phyloP scores from a whole-genome alignment of 441 rosid species.

The Dalechampia spathulata region DNA sequence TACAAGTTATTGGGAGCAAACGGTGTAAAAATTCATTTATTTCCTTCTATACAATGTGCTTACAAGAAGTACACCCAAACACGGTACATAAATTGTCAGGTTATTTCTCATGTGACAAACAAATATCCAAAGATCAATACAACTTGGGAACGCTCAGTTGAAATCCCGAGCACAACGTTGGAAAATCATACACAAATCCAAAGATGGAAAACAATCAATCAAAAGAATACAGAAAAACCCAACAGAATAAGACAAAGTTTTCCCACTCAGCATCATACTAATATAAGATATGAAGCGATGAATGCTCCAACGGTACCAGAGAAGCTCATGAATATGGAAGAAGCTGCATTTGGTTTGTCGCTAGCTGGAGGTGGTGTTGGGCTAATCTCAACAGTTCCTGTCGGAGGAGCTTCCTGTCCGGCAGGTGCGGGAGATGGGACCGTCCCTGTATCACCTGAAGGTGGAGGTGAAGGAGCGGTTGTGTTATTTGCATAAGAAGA shows the following conservation, averaged over 20 bases:
- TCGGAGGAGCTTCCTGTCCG: constrained; percentile 42
- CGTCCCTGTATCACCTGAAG: constrained; percentile 9
- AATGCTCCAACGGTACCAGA: constrained; percentile 32
- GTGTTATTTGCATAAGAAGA: too few species aligned
- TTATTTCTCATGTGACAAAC: constrained; percentile 24
- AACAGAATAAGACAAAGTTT: background rate
- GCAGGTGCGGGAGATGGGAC: constrained; percentile 50
- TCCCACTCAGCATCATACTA: constrained; percentile 13
- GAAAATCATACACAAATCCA: constrained; percentile 24
- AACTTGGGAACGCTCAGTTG: background rate
- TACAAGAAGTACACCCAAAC: constrained; percentile 19
- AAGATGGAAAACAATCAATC: background rate
- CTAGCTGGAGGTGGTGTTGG: constrained; percentile 48
- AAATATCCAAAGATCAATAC: constrained; percentile 14
- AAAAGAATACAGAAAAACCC: background rate
- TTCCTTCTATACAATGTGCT: constrained; percentile 15
- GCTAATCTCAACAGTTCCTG: constrained; percentile 24
- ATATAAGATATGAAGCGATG: constrained; percentile 39
- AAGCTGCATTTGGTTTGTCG: constrained; percentile 29
- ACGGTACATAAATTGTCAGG: constrained; percentile 14
- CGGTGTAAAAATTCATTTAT: constrained; percentile 20
- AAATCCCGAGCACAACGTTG: constrained; percentile 9
- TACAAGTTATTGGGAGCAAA: background rate
- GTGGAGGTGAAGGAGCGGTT: constrained; percentile 35
- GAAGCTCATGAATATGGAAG: constrained; percentile 21